Conservation (phyloP, 305 asterid genomes). For the Fraxinus latifolia region DNA sequence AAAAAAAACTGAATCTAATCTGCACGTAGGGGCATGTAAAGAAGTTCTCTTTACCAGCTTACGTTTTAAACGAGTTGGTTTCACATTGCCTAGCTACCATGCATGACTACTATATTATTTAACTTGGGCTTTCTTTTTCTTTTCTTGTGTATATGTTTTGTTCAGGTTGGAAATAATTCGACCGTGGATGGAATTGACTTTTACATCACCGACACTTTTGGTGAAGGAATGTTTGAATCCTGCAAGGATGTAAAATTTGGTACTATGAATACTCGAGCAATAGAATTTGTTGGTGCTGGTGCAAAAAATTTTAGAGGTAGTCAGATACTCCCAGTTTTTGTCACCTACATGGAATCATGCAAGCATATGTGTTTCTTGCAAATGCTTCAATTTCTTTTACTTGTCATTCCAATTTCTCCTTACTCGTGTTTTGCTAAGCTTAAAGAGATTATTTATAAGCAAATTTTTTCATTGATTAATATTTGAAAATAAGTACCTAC, state of each 20-base stretch:
- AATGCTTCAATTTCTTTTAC: background rate
- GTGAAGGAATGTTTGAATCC: conserved; percentile 78
- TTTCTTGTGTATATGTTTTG: background rate
- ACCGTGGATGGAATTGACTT: conserved; percentile 83
- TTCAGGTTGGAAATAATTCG: conserved; percentile 63
- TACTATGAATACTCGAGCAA: conserved; percentile 90
- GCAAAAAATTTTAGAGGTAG: conserved; percentile 80
- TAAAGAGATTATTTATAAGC: background rate
- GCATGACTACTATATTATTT: background rate
- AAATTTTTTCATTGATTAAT: background rate
- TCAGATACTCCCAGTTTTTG: background rate
- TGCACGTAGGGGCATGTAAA: background rate
- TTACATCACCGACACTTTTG: conserved; percentile 67
- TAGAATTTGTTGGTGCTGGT: conserved; percentile 94
- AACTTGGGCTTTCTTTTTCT: background rate
- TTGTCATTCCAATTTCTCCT: background rate
- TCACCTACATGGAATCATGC: background rate
- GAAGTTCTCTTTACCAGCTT: background rate
- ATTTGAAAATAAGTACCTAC: background rate
- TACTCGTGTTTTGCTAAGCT: background rate
- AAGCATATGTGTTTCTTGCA: background rate
- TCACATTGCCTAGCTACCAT: background rate
- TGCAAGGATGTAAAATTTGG: conserved; percentile 98
- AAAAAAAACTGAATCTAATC: background rate
- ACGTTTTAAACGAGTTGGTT: background rate